phyloP scores from a whole-genome alignment of 257 asterid species.

The Ophiorrhiza pumila region DNA sequence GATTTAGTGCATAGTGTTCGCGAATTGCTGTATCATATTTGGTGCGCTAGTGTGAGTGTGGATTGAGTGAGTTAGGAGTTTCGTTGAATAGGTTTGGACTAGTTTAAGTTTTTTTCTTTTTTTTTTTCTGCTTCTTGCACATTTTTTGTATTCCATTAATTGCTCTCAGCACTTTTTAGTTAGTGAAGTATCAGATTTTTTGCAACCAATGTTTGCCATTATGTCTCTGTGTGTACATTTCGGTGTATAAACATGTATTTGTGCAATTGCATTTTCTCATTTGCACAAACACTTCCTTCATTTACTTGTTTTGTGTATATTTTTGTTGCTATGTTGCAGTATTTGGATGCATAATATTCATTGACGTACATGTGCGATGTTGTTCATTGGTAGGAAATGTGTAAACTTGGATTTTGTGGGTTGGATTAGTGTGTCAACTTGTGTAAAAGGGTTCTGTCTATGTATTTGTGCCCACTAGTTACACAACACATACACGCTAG shows the following conservation, averaged over 20 bases:
- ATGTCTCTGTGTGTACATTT: not conserved
- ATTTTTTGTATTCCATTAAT: not conserved
- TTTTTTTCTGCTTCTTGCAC: not conserved
- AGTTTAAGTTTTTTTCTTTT: not conserved
- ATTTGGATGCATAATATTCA: too few species aligned
- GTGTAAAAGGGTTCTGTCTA: not conserved
- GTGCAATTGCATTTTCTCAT: not conserved
- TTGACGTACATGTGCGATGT: too few species aligned
- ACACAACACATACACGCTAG: not conserved
- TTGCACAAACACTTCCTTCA: not conserved
- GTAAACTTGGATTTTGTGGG: slow-evolving; percentile 11
- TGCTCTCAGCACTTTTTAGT: not conserved
- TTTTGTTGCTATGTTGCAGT: not conserved
- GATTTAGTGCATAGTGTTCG: slow-evolving; percentile 7
- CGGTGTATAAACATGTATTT: not conserved
- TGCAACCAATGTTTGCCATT: not conserved
- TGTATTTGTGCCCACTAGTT: not conserved
- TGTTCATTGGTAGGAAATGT: not conserved
- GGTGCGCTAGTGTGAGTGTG: slow-evolving; percentile 4
- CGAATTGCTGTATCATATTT: not conserved
- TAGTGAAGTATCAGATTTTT: not conserved
- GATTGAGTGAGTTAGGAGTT: not conserved
- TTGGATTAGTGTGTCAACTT: slow-evolving; percentile 8
- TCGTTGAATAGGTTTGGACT: not conserved
- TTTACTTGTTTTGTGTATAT: not conserved